A percentile compares a stretch with the other conserved stretches of the same genome.
Conservation (phyloP, 768 basidiomycete genomes). For the Dioszegia hungarica region DNA sequence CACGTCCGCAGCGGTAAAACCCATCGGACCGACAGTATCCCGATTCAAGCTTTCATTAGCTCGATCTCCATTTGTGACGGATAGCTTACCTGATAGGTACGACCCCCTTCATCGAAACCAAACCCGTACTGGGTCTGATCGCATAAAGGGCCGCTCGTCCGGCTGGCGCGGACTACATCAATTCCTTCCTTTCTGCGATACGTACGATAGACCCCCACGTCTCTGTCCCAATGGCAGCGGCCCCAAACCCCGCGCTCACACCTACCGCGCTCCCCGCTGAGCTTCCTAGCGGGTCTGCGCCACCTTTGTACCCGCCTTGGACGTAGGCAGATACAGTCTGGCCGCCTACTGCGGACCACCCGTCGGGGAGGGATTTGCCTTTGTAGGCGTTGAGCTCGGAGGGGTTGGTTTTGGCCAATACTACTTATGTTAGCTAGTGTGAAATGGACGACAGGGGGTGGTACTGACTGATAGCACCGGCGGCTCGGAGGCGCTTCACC, state of each 20-base stretch:
- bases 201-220: constrained; percentile 28
- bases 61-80: not conserved
- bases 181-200: not conserved
- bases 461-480: constrained; percentile 5
- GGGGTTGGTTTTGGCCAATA: constrained; percentile 40
- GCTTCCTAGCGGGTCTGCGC: constrained; percentile 31
- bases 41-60: not conserved
- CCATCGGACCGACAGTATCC: constrained; percentile 26
- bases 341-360: constrained; percentile 36
- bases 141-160: constrained; percentile 33
- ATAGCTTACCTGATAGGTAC: constrained; percentile 25
- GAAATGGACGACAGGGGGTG: not conserved
- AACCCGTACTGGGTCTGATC: constrained; percentile 23
- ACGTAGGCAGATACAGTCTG: constrained; percentile 37
- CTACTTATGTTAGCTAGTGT: not conserved
- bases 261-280: constrained; percentile 37
- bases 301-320: constrained; percentile 26
- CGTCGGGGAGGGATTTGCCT: constrained; percentile 21
- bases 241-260: constrained; percentile 28
- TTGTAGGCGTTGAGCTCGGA: constrained; percentile 30
- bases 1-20: not conserved
- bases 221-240: constrained; percentile 30
- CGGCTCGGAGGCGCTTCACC: not conserved
- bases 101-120: constrained; percentile 22
- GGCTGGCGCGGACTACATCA: constrained; percentile 12